These are phyloP conservation scores for Neurospora discreta DNA, from an alignment of 495 filamentous ascomycete genomes.

Conservation along the genomic window DNA sequence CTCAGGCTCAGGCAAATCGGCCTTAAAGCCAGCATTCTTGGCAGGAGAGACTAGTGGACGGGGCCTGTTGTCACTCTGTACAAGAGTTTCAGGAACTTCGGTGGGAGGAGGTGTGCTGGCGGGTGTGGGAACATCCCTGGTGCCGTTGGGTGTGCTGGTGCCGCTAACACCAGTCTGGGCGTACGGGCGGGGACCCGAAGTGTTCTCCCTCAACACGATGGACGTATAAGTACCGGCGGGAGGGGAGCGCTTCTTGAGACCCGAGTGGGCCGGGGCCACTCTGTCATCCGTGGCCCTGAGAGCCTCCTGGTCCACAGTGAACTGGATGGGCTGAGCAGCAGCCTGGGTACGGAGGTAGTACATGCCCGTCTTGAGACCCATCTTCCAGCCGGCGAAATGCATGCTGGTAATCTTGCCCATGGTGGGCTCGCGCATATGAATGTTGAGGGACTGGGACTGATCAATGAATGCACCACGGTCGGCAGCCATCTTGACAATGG, in stretches of 20 bases:
- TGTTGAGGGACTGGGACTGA: conserved; percentile 97
- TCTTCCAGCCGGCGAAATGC: conserved; percentile 99
- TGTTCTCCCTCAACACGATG: conserved; percentile 14
- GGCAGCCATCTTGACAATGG: conserved; percentile 92
- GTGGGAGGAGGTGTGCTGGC: conserved; percentile 38
- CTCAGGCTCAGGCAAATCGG: conserved; percentile 57
- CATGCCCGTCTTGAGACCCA: conserved; percentile 98
- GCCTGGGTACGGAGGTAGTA: conserved; percentile 99
- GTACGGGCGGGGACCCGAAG: conserved; percentile 30
- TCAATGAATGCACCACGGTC: conserved; percentile 98
- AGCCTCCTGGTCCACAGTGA: conserved; percentile 95
- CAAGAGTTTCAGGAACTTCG: conserved; percentile 18
- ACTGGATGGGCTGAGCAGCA: conserved; percentile 92
- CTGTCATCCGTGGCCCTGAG: conserved; percentile 83
- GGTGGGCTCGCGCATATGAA: conserved; percentile 96
- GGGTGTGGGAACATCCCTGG: conserved; percentile 53
- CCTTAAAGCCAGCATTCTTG: conserved; percentile 49
- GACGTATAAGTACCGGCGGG: conserved; percentile 44
- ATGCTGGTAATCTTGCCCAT: conserved; percentile 99
- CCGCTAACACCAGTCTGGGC: conserved; percentile 25
- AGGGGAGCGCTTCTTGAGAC: conserved; percentile 56
- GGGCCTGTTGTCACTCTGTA: conserved; percentile 25
- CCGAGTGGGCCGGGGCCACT: conserved; percentile 49
- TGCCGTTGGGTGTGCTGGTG: conserved; percentile 21
- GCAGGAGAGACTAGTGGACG: conserved; percentile 32